phyloP scores from a whole-genome alignment of 2,329 filamentous ascomycete species.

The Cytospora piceae region DNA sequence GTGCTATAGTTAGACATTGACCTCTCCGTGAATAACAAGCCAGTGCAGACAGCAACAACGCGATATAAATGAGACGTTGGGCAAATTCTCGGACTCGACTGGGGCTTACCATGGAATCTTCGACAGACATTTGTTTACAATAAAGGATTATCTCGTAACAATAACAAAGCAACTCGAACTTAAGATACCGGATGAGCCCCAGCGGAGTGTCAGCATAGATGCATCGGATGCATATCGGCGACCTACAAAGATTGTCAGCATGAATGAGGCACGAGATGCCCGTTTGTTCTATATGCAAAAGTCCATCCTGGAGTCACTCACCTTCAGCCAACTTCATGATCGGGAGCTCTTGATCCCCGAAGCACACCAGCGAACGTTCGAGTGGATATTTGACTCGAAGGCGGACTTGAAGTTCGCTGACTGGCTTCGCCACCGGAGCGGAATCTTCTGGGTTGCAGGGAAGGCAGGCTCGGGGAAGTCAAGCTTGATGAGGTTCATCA shows the following conservation, averaged over 20 bases:
- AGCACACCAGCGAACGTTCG: conserved; percentile 17
- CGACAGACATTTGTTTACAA: neutral
- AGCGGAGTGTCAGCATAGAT: too few relatives aligned
- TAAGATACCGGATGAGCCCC: too few relatives aligned
- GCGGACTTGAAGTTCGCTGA: conserved; percentile 1
- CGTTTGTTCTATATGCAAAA: neutral
- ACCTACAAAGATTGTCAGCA: too few relatives aligned
- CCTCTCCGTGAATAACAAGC: neutral
- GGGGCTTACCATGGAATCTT: neutral
- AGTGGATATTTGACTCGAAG: conserved; percentile 8
- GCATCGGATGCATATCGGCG: too few relatives aligned
- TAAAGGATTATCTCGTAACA: neutral
- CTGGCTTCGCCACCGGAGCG: conserved; percentile 18
- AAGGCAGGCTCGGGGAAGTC: conserved; percentile 23
- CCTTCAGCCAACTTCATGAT: conserved; percentile 10
- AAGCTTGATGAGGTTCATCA: conserved; percentile 21
- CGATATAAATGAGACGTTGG: conserved; percentile 5
- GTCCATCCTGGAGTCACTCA: conserved; percentile 7
- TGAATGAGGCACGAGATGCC: neutral
- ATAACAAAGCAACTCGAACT: conserved; percentile 2
- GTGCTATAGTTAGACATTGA: neutral
- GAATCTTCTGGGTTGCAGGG: conserved; percentile 18
- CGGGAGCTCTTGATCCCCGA: conserved; percentile 18
- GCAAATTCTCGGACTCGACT: neutral
- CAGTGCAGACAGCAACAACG: conserved; percentile 5